Evolutionary conservation across 2,329 filamentous ascomycete species (phyloP).

Genomic region (Plenodomus tracheiphilus): DNA sequence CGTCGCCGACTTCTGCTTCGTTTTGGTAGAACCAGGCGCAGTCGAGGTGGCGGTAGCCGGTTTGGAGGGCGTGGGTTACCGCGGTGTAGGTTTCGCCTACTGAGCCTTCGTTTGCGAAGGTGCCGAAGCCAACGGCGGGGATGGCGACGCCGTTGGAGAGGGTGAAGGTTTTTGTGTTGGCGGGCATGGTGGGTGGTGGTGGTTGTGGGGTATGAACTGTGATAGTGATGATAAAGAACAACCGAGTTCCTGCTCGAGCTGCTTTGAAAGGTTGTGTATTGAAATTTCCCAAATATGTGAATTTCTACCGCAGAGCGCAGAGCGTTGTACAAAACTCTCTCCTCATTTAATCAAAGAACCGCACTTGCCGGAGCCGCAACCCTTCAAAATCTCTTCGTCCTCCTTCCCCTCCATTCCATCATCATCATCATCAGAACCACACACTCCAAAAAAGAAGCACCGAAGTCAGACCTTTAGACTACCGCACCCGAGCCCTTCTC

Average conservation of each 20-base stretch:
- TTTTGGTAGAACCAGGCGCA: slow-evolving; percentile 74
- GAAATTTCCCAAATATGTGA: no score
- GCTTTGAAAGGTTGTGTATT: background rate
- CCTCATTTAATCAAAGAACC: slow-evolving; percentile 15
- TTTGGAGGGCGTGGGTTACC: slow-evolving; percentile 60
- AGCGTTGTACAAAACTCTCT: slow-evolving; percentile 9
- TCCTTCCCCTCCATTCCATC: slow-evolving; percentile 13
- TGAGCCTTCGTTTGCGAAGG: slow-evolving; percentile 72
- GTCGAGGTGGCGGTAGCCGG: slow-evolving; percentile 68
- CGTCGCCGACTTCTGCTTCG: slow-evolving; percentile 69
- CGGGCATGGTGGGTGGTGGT: background rate
- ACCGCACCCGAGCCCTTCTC: slow-evolving; percentile 25
- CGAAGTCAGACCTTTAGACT: slow-evolving; percentile 14
- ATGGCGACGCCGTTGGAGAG: slow-evolving; percentile 65
- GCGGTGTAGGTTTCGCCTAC: slow-evolving; percentile 58
- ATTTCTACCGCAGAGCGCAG: no score
- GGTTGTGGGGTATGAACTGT: background rate
- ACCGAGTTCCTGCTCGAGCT: slow-evolving; percentile 12
- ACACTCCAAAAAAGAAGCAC: slow-evolving; percentile 7
- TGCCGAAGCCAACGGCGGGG: slow-evolving; percentile 72
- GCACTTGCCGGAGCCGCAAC: slow-evolving; percentile 7
- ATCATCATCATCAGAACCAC: background rate
- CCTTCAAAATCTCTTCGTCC: slow-evolving; percentile 3
- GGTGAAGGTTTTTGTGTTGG: slow-evolving; percentile 52
- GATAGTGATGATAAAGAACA: background rate